Evolutionary conservation across 371 early-diverging fungal species (phyloP).

Genomic region (Apophysomyces trapeziformis): DNA sequence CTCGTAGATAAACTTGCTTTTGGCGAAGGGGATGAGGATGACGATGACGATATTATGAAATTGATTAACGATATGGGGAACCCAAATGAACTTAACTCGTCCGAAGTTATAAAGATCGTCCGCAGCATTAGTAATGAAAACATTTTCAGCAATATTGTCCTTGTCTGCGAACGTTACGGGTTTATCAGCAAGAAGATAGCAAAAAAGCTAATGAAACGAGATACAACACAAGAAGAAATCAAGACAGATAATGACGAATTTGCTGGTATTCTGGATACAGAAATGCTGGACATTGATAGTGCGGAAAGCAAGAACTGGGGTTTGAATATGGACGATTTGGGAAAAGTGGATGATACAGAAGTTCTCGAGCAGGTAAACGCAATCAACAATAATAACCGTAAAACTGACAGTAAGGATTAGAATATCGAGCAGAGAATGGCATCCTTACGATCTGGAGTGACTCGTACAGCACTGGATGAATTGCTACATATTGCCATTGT

Average conservation of each 20-base stretch:
- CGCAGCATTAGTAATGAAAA: constrained; percentile 34
- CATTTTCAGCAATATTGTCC: constrained; percentile 42
- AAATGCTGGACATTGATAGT: constrained; percentile 28
- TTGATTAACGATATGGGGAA: constrained; percentile 42
- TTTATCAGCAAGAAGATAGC: constrained; percentile 35
- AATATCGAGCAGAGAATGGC: constrained; percentile 42
- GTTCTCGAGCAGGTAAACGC: constrained; percentile 11
- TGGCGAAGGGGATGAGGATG: constrained; percentile 30
- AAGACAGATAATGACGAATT: constrained; percentile 18
- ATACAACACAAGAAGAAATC: constrained; percentile 13
- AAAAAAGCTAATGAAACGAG: constrained; percentile 22
- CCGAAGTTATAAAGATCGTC: constrained; percentile 36
- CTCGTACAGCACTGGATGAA: constrained; percentile 28
- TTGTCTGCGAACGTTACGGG: constrained; percentile 37
- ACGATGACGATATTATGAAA: constrained; percentile 48
- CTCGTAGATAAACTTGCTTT: constrained; percentile 30
- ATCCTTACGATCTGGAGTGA: constrained; percentile 22
- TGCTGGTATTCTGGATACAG: constrained; percentile 15
- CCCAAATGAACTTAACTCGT: constrained; percentile 31
- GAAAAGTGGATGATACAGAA: neutral
- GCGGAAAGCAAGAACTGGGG: constrained; percentile 13
- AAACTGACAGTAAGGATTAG: constrained; percentile 18
- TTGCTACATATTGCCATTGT: constrained; percentile 44
- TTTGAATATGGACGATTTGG: constrained; percentile 11
- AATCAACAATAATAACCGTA: neutral